Percentiles rank a stretch among this genome's conserved stretches.
phyloP scores from a whole-genome alignment of 2,329 filamentous ascomycete genomes.

The Malbranchea cinnamomea region DNA sequence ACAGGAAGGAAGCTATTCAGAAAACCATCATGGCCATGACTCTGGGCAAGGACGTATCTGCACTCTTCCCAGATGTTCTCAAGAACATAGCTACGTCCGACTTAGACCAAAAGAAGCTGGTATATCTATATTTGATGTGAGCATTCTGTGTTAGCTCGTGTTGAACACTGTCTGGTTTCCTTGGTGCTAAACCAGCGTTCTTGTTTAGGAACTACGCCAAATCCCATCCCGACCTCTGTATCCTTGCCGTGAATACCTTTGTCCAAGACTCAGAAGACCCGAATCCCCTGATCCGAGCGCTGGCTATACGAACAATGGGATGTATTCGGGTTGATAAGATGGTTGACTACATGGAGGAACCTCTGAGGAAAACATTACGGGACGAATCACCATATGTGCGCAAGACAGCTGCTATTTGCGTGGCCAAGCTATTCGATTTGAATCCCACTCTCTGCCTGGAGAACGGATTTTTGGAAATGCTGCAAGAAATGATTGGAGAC shows the following conservation, averaged over 20 bases:
- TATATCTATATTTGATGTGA: slow-evolving; percentile 94
- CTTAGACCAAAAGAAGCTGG: slow-evolving; percentile 97
- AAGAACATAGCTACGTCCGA: slow-evolving; percentile 97
- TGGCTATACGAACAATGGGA: slow-evolving; percentile 96
- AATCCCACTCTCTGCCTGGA: slow-evolving; percentile 87
- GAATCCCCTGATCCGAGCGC: slow-evolving; percentile 83
- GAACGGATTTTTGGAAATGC: slow-evolving; percentile 83
- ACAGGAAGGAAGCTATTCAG: slow-evolving; percentile 89
- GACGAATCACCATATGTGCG: slow-evolving; percentile 97
- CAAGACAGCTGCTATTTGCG: slow-evolving; percentile 94
- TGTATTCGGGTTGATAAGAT: slow-evolving; percentile 98
- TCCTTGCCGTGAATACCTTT: slow-evolving; percentile 96
- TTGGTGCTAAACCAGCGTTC: slow-evolving; percentile 8
- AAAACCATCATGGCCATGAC: slow-evolving; percentile 99
- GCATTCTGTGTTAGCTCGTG: slow-evolving; percentile 15
- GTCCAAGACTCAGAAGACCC: slow-evolving; percentile 98
- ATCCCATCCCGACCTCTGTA: slow-evolving; percentile 95
- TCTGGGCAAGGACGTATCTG: slow-evolving; percentile 92
- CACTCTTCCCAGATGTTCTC: slow-evolving; percentile 88
- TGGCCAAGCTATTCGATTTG: slow-evolving; percentile 93
- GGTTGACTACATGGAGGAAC: slow-evolving; percentile 99
- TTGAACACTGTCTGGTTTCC: background rate
- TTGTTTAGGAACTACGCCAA: slow-evolving; percentile 86
- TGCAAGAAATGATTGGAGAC: slow-evolving; percentile 93
- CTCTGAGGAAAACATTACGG: slow-evolving; percentile 81